Percentiles rank a stretch among this genome's conserved stretches.
phyloP scores from a whole-genome alignment of 257 asterid genomes.

The Salvia hispanica region DNA sequence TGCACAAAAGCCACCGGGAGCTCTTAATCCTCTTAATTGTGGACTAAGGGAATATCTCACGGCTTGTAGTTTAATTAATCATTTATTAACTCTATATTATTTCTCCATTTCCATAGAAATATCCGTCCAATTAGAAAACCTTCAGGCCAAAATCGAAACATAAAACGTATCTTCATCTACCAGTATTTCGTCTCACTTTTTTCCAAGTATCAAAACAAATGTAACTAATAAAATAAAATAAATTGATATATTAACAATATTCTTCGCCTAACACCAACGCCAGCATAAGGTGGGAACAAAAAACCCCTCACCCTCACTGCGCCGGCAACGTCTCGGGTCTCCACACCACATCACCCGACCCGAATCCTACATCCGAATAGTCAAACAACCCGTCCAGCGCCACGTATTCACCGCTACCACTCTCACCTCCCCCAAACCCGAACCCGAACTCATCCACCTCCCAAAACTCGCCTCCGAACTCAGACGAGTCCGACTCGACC shows the following conservation, averaged over 20 bases:
- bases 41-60: too few relatives aligned
- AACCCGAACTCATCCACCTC: slow-evolving; percentile 44
- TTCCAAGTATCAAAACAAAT: slow-evolving; percentile 2
- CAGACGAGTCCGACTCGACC: slow-evolving; percentile 38
- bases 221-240: slow-evolving; percentile 20
- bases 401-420: slow-evolving; percentile 38
- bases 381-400: slow-evolving; percentile 71
- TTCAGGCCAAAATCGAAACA: too few relatives aligned
- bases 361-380: slow-evolving; percentile 60
- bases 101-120: too few relatives aligned
- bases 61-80: too few relatives aligned
- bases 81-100: too few relatives aligned
- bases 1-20: too few relatives aligned
- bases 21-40: too few relatives aligned
- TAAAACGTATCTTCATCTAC: too few relatives aligned
- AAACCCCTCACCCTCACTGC: slow-evolving; percentile 38
- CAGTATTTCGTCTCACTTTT: slow-evolving; percentile 8
- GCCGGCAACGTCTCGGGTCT: slow-evolving; percentile 61
- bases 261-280: slow-evolving; percentile 32
- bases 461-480: slow-evolving; percentile 46
- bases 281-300: slow-evolving; percentile 20
- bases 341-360: slow-evolving; percentile 47
- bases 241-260: slow-evolving; percentile 39
- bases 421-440: slow-evolving; percentile 36
- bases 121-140: neutral